These are phyloP conservation scores for Thelonectria rubi DNA, from an alignment of 2,329 filamentous ascomycete species.

Conservation along the genomic window DNA sequence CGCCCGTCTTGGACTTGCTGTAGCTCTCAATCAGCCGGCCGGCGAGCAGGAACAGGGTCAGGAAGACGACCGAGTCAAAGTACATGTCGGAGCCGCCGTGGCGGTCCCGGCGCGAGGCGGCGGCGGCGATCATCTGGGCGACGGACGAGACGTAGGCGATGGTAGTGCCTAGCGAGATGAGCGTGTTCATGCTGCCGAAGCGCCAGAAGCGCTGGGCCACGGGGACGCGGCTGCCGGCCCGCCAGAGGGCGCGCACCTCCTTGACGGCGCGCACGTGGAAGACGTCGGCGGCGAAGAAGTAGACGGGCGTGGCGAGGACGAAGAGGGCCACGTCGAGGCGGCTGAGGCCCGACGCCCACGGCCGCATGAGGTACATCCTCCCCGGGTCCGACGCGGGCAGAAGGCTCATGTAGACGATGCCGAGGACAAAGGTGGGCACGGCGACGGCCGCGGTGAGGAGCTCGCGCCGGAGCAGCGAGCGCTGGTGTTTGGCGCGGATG, in stretches of 20 bases:
- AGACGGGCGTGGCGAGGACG: constrained; percentile 83
- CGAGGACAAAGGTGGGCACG: constrained; percentile 86
- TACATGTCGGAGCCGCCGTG: constrained; percentile 64
- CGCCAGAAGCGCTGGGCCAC: constrained; percentile 81
- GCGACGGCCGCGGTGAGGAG: constrained; percentile 73
- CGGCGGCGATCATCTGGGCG: constrained; percentile 74
- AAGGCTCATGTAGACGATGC: constrained; percentile 90
- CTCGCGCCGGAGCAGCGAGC: constrained; percentile 74
- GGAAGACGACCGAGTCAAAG: constrained; percentile 92
- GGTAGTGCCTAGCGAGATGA: constrained; percentile 87
- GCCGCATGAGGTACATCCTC: constrained; percentile 73
- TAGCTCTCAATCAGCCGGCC: constrained; percentile 85
- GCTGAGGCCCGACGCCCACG: constrained; percentile 76
- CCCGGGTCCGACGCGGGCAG: constrained; percentile 66
- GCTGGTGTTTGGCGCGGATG: constrained; percentile 76
- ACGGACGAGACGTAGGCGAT: constrained; percentile 89
- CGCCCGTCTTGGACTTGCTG: constrained; percentile 89
- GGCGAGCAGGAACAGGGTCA: constrained; percentile 85
- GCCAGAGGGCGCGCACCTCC: constrained; percentile 82
- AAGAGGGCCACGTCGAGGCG: constrained; percentile 83
- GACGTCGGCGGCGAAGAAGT: constrained; percentile 84
- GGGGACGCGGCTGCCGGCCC: constrained; percentile 75
- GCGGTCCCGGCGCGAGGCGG: constrained; percentile 50
- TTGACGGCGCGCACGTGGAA: constrained; percentile 84
- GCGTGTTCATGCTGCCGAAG: constrained; percentile 97